A percentile compares a stretch with the other conserved stretches of the same genome.
Evolutionary conservation across 2,329 filamentous ascomycete species (phyloP).

Genomic region (Sclerotinia sclerotiorum): DNA sequence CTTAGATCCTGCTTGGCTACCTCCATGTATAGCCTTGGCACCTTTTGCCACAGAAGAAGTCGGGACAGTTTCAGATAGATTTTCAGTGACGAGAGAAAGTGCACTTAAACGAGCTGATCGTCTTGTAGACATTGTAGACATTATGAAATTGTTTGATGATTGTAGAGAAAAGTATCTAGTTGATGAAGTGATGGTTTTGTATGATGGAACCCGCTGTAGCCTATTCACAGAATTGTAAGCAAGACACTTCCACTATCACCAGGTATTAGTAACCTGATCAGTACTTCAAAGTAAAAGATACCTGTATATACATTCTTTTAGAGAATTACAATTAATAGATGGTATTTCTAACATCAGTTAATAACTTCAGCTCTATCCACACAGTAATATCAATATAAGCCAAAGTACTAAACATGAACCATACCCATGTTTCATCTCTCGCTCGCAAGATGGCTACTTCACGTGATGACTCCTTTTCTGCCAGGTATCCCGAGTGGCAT

Average conservation of each 20-base stretch:
- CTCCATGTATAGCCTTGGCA: not conserved
- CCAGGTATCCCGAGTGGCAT: not conserved
- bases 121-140: conserved; percentile 39
- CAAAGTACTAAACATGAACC: not conserved
- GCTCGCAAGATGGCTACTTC: not conserved
- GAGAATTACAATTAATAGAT: not conserved
- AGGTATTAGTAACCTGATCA: not conserved
- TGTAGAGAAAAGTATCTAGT: conserved; percentile 5
- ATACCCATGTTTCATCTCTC: conserved; percentile 4
- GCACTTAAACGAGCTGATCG: conserved; percentile 36
- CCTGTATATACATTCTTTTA: not conserved
- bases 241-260: conserved; percentile 14
- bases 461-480: conserved; percentile 19
- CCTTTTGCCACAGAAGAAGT: not conserved
- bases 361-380: not conserved
- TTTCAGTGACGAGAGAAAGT: conserved; percentile 25
- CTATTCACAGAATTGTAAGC: conserved; percentile 23
- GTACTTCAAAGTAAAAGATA: not conserved
- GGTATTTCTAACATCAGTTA: not conserved
- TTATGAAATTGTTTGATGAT: conserved; percentile 25
- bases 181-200: not conserved
- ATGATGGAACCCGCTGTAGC: conserved; percentile 26
- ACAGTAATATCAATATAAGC: not conserved
- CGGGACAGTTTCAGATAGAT: conserved; percentile 12
- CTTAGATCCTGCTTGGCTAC: conserved; percentile 14